Evolutionary conservation across 2,329 filamentous ascomycete genomes (phyloP).

Genomic region (Tolypocladium ovalisporum): DNA sequence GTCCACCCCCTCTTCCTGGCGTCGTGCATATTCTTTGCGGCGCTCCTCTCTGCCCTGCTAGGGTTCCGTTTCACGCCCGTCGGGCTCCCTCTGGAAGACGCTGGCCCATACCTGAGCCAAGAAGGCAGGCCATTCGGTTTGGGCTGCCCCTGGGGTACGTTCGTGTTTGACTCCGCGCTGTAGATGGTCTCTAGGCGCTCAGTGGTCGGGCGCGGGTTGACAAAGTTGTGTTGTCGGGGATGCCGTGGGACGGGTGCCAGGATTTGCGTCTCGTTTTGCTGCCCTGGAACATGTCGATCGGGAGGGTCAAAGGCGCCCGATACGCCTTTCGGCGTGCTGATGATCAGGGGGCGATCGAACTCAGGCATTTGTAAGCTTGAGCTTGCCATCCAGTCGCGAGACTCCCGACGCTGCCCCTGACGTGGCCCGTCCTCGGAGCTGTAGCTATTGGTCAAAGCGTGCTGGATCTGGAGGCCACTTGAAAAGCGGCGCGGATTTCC

Average conservation of each 20-base stretch:
- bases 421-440: background rate
- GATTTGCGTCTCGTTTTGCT: conserved; percentile 31
- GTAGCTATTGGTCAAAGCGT: background rate
- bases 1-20: conserved; percentile 48
- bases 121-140: conserved; percentile 14
- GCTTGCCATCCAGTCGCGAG: background rate
- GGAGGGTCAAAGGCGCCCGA: conserved; percentile 40
- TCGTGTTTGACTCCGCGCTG: conserved; percentile 18
- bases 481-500: conserved; percentile 30
- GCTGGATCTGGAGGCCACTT: conserved; percentile 22
- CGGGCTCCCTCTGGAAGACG: conserved; percentile 22
- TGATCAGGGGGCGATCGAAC: conserved; percentile 45
- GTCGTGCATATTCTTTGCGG: conserved; percentile 51
- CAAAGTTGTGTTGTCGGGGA: conserved; percentile 26
- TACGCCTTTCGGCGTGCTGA: conserved; percentile 48
- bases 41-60: conserved; percentile 48
- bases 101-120: conserved; percentile 25
- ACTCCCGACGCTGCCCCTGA: background rate
- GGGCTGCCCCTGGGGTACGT: conserved; percentile 6
- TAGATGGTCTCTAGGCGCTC: conserved; percentile 46
- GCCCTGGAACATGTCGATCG: conserved; percentile 18
- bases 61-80: conserved; percentile 34
- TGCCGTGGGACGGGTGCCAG: conserved; percentile 43
- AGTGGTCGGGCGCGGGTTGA: conserved; percentile 31
- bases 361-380: conserved; percentile 9